phyloP scores from a whole-genome alignment of 2,329 filamentous ascomycete genomes.

The Aspergillus viridinutans region DNA sequence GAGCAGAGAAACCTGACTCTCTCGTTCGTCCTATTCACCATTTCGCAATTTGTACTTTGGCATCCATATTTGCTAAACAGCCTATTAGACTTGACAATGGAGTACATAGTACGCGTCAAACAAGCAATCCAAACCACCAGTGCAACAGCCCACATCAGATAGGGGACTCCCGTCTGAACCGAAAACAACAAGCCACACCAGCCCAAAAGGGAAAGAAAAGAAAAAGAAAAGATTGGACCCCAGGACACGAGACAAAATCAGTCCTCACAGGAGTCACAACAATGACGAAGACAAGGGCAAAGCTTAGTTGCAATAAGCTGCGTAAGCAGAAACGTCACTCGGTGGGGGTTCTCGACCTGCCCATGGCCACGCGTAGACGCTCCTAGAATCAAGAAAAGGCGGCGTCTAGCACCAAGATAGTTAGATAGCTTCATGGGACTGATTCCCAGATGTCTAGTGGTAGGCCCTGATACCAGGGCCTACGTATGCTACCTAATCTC shows the following conservation, averaged over 20 bases:
- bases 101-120: not conserved
- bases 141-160: not conserved
- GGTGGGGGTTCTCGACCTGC: conserved; percentile 12
- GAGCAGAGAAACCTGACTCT: not conserved
- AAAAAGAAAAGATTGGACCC: not conserved
- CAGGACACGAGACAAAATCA: not conserved
- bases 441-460: no score
- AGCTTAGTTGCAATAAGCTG: conserved; percentile 5
- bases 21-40: not conserved
- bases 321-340: conserved; percentile 21
- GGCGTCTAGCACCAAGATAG: not conserved
- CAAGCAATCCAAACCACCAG: not conserved
- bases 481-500: not conserved
- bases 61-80: not conserved
- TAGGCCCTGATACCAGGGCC: not conserved
- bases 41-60: not conserved
- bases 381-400: not conserved
- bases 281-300: not conserved
- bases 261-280: no score
- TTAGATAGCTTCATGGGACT: not conserved
- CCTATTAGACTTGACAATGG: no score
- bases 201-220: not conserved
- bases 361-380: conserved; percentile 4
- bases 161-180: not conserved
- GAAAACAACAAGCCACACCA: not conserved